A percentile compares a stretch with the other conserved stretches of the same genome.
Evolutionary conservation across 169 alveolate species (phyloP).

Genomic region (Eimeria sp.): DNA sequence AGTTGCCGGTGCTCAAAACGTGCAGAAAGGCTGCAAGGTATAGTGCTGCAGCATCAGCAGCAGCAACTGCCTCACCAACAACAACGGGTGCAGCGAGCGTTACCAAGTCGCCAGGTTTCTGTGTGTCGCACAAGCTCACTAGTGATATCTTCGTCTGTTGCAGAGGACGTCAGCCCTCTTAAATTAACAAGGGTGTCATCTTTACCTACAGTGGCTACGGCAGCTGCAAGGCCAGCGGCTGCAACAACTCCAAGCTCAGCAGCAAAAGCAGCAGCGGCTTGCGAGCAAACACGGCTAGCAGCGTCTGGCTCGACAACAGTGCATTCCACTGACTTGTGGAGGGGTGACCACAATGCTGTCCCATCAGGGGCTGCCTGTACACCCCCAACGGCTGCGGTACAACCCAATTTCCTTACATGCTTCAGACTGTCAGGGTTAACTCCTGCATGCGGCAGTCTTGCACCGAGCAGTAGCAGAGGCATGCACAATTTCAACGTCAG

Average conservation of each 20-base stretch:
- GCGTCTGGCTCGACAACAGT: background rate
- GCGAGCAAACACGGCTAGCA: background rate
- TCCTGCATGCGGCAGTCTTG: background rate
- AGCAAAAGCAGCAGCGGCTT: background rate
- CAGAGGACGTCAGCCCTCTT: background rate
- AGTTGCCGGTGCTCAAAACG: background rate
- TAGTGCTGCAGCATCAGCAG: conserved; percentile 7
- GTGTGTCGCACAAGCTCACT: background rate
- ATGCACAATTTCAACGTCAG: background rate
- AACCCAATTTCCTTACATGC: no score
- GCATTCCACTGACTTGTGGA: background rate
- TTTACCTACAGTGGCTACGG: background rate
- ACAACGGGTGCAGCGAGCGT: conserved; percentile 1
- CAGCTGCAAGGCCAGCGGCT: conserved; percentile 20
- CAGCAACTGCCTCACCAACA: conserved; percentile 10
- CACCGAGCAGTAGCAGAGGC: background rate
- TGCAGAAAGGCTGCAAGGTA: background rate
- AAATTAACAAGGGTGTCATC: background rate
- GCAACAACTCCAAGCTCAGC: background rate
- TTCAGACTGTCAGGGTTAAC: background rate
- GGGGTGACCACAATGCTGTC: background rate
- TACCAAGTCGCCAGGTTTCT: background rate
- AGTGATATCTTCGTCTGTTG: background rate
- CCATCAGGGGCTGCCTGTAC: background rate
- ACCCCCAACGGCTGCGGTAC: background rate